Conservation (phyloP, 495 filamentous ascomycete species). For the Podospora appendiculata region DNA sequence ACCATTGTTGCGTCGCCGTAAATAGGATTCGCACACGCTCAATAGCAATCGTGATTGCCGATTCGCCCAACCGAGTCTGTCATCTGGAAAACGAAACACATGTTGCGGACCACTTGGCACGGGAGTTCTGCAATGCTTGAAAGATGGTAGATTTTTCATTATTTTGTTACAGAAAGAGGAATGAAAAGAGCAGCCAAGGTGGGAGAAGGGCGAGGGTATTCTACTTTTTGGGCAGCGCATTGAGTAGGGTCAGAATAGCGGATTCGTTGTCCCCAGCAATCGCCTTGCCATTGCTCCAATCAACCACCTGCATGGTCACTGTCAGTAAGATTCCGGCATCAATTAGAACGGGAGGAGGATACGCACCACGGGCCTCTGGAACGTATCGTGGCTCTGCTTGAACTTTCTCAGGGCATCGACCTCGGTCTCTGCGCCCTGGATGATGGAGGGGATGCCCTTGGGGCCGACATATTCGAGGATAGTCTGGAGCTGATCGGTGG, state of each 20-base stretch:
- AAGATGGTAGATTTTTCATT: not conserved
- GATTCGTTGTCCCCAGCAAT: slow-evolving; percentile 70
- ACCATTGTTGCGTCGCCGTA: too few relatives aligned
- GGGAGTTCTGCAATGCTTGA: not conserved
- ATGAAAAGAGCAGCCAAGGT: not conserved
- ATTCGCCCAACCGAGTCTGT: too few relatives aligned
- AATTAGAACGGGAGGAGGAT: not conserved
- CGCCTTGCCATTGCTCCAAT: slow-evolving; percentile 87
- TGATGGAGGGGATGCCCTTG: slow-evolving; percentile 46
- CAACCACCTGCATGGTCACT: slow-evolving; percentile 54
- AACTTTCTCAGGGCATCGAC: slow-evolving; percentile 73
- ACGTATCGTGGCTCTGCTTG: slow-evolving; percentile 46
- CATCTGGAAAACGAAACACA: not conserved
- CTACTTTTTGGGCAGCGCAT: slow-evolving; percentile 42
- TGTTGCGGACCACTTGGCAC: not conserved
- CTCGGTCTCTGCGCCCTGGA: slow-evolving; percentile 62
- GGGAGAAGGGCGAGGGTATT: not conserved
- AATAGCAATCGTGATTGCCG: too few relatives aligned
- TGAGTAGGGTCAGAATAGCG: slow-evolving; percentile 74
- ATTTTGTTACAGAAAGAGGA: slow-evolving; percentile 2
- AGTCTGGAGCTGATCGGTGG: slow-evolving; percentile 71
- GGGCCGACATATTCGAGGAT: slow-evolving; percentile 78
- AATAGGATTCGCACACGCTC: too few relatives aligned
- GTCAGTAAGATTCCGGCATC: slow-evolving; percentile 3
- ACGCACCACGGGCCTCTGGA: slow-evolving; percentile 65